Evolutionary conservation across 2,329 filamentous ascomycete genomes (phyloP), one percentile per base, ranked within the genome.

Genomic region (Metarhizium brunneum): DNA sequence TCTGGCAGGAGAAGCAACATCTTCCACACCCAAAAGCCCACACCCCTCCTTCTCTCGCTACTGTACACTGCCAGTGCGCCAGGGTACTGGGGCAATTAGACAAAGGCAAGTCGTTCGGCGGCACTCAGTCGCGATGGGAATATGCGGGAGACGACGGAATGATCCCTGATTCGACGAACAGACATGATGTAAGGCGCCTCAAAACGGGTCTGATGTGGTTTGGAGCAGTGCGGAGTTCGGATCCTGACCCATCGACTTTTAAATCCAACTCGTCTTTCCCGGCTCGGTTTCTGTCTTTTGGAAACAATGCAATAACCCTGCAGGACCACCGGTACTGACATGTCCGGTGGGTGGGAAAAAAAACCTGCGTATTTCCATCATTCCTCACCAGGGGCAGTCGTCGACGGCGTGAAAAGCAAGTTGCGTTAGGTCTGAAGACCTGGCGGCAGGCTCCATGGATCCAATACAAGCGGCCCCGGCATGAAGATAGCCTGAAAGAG

Each of bases 151-250:
- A 6, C 40, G 10, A 51, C 48, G 48, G 53, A 47, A 47, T 38
- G 36, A 47, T 47, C 11, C 38, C 38, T 50, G 48, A 55, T 55
- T 40, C 30, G 53, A 51, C 53, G 47, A 47, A 8, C 32, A 47
- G 13, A 40, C 43, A 55, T 48, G 40, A 50, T 55, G 29, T 35
- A 45, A 18, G 38, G 40, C 6, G n/a, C 36, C 18, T 4, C 48
- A 18, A 51, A 38, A 38, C 48, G 49, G 48, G 54, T 52, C 29
- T 47, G 47, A 52, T 13, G n/a, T 55, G 54, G 49, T n/a, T 32
- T 55, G 54, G 49, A 52, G 49, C 38, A 35, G 49, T 43, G 54
- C 50, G 54, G 54, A 55, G 54, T 55, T 52, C 32, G 48, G 47
- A 36, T 55, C 54, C 54, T 50, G 54, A 40, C 54, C 48, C 54